Conservation (phyloP, 257 asterid species). For the Nicotiana tabacum region DNA sequence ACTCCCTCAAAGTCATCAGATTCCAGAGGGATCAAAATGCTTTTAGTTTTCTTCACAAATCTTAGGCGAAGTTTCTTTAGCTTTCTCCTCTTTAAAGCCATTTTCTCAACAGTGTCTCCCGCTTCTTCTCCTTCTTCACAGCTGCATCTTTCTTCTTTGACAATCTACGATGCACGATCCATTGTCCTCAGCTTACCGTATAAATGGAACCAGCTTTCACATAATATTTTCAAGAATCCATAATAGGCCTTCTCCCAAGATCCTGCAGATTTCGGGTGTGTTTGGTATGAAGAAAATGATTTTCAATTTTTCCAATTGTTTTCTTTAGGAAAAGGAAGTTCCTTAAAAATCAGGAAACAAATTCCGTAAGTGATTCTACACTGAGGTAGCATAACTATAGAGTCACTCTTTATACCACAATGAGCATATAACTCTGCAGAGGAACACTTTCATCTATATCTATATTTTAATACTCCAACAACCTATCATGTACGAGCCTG, state of each 20-base stretch:
- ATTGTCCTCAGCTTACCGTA: constrained; percentile 68
- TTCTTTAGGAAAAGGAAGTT: too few species aligned
- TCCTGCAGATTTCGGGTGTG: constrained; percentile 61
- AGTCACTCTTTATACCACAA: too few species aligned
- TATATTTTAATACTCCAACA: too few species aligned
- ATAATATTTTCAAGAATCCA: constrained; percentile 62
- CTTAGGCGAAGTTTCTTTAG: constrained; percentile 69
- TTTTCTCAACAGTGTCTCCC: constrained; percentile 87
- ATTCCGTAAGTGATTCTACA: too few species aligned
- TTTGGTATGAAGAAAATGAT: too few species aligned
- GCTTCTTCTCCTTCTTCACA: constrained; percentile 75
- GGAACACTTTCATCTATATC: too few species aligned
- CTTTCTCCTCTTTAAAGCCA: constrained; percentile 84
- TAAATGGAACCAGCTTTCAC: constrained; percentile 62
- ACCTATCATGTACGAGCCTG: too few species aligned
- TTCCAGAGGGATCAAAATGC: constrained; percentile 32
- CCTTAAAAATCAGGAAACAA: too few species aligned
- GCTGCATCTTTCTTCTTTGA: constrained; percentile 50
- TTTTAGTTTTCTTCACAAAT: constrained; percentile 85
- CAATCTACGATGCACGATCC: constrained; percentile 60
- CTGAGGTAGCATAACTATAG: too few species aligned
- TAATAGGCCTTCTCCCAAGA: constrained; percentile 68
- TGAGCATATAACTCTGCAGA: too few species aligned
- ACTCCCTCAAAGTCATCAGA: neutral
- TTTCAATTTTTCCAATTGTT: too few species aligned